Evolutionary conservation across 2,329 filamentous ascomycete genomes (phyloP).

Genomic region (Fusarium xyrophilum): DNA sequence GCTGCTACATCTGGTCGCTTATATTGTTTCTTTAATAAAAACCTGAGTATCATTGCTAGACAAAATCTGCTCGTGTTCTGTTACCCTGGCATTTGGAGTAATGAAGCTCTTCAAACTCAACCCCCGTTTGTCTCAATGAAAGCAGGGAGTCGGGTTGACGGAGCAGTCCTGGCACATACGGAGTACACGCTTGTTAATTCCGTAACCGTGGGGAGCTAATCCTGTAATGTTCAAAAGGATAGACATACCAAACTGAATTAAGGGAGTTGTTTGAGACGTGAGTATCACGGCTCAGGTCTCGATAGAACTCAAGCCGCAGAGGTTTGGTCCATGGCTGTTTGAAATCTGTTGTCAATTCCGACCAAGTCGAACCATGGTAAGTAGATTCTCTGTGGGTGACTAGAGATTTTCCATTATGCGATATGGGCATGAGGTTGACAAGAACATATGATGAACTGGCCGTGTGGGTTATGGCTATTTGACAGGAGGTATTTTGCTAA

Average conservation of each 20-base stretch:
- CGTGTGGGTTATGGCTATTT: no score
- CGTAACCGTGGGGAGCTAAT: slow-evolving; percentile 13
- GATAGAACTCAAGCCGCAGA: slow-evolving; percentile 8
- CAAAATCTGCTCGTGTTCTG: neutral
- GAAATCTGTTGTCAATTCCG: neutral
- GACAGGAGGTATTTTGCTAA: neutral
- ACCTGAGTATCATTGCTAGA: slow-evolving; percentile 2
- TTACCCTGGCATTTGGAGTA: slow-evolving; percentile 12
- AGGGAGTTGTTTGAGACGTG: slow-evolving; percentile 1
- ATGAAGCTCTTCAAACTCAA: neutral
- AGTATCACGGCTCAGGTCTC: slow-evolving; percentile 20
- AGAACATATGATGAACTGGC: neutral
- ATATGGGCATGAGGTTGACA: neutral
- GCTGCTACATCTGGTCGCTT: neutral
- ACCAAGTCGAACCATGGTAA: neutral
- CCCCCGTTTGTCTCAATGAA: slow-evolving; percentile 19
- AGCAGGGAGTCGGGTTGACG: slow-evolving; percentile 17
- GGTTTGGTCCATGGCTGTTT: neutral
- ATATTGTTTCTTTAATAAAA: neutral
- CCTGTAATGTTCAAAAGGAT: slow-evolving; percentile 9
- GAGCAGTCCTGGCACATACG: neutral
- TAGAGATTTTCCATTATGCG: slow-evolving; percentile 2
- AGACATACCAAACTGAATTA: slow-evolving; percentile 9
- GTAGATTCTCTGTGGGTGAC: neutral
- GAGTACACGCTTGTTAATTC: slow-evolving; percentile 27